Evolutionary conservation across 345 rosid species (phyloP).

Genomic region (Reutealis trisperma): DNA sequence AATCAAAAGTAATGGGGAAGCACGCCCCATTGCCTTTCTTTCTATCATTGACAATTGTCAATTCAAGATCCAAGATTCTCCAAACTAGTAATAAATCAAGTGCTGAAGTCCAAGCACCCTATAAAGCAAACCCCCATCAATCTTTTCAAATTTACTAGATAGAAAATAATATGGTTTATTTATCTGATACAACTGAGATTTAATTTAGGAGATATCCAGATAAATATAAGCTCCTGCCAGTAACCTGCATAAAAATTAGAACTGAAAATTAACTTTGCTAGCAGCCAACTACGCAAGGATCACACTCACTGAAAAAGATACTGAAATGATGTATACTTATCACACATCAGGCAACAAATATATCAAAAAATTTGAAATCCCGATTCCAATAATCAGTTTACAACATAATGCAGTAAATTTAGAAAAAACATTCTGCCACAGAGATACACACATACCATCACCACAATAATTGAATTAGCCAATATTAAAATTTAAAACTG

Average conservation of each 20-base stretch:
- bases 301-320: not conserved
- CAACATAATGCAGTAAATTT: not conserved
- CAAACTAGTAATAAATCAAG: not conserved
- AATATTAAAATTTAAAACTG: not conserved
- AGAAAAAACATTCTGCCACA: not conserved
- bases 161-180: not conserved
- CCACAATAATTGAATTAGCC: not conserved
- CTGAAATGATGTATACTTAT: not conserved
- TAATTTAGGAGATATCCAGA: constrained; percentile 6
- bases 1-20: constrained; percentile 57
- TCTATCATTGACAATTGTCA: constrained; percentile 23
- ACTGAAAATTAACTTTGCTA: not conserved
- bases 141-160: not conserved
- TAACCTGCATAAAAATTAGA: constrained; percentile 21
- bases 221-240: constrained; percentile 2
- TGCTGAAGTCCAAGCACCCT: constrained; percentile 1
- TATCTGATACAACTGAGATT: constrained; percentile 1
- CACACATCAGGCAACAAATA: not conserved
- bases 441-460: not conserved
- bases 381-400: not conserved
- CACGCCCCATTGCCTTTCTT: constrained; percentile 51
- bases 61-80: constrained; percentile 10
- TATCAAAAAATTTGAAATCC: not conserved
- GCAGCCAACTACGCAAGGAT: not conserved
- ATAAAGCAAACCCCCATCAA: constrained; percentile 4